A percentile compares a stretch with the other conserved stretches of the same genome.
Evolutionary conservation across 495 filamentous ascomycete genomes (phyloP).

Genomic region (Barbatosphaeria neglecta): DNA sequence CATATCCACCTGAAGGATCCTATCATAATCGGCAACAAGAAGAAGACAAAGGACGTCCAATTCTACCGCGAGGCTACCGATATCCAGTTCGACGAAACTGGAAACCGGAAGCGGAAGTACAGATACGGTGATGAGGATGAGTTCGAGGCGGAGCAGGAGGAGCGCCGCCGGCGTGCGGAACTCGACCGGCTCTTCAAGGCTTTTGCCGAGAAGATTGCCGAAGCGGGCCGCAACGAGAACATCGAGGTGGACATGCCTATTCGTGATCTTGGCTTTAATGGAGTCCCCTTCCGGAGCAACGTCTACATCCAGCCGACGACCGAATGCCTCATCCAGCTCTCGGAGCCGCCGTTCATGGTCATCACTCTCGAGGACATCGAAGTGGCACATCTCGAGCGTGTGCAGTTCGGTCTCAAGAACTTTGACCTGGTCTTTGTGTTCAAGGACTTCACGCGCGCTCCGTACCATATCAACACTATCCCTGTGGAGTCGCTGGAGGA

Average conservation of each 20-base stretch:
- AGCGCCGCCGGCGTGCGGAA: slow-evolving; percentile 76
- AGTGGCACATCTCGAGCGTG: slow-evolving; percentile 89
- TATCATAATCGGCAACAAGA: slow-evolving; percentile 94
- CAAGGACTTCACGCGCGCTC: slow-evolving; percentile 83
- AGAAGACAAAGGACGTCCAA: slow-evolving; percentile 94
- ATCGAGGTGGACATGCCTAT: slow-evolving; percentile 93
- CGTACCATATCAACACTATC: slow-evolving; percentile 94
- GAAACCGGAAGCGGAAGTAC: slow-evolving; percentile 93
- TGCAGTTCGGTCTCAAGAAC: slow-evolving; percentile 97
- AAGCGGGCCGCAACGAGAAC: slow-evolving; percentile 72
- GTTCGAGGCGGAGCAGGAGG: slow-evolving; percentile 96
- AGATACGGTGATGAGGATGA: slow-evolving; percentile 99
- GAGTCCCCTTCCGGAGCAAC: slow-evolving; percentile 89
- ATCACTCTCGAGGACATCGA: slow-evolving; percentile 93
- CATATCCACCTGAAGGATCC: slow-evolving; percentile 96
- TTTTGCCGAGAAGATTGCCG: slow-evolving; percentile 94
- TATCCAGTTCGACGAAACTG: slow-evolving; percentile 97
- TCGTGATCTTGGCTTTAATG: slow-evolving; percentile 90
- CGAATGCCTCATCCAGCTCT: slow-evolving; percentile 95
- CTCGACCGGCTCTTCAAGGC: slow-evolving; percentile 91
- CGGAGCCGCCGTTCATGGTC: slow-evolving; percentile 92
- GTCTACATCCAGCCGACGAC: slow-evolving; percentile 93
- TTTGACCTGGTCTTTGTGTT: slow-evolving; percentile 97
- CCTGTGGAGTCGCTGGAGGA: slow-evolving; percentile 88
- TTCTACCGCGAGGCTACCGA: slow-evolving; percentile 98